Evolutionary conservation across 176 grass and related monocot genomes (phyloP).

Genomic region (Ensete ventricosum): DNA sequence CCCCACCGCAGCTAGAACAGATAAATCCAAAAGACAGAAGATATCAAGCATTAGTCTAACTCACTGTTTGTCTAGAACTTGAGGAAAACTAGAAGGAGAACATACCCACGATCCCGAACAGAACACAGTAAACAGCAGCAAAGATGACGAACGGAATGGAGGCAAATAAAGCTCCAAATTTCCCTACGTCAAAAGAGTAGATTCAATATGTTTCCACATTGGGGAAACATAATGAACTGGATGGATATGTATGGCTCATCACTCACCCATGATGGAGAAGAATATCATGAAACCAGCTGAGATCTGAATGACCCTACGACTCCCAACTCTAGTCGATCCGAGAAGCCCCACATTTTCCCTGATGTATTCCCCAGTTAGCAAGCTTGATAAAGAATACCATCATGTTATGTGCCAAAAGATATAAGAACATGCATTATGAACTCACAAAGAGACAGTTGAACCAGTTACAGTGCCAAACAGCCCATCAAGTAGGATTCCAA

Average conservation of each 20-base stretch:
- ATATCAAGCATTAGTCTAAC: background rate
- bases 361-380: background rate
- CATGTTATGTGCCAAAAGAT: background rate
- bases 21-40: background rate
- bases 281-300: constrained; percentile 98
- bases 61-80: background rate
- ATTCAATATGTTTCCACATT: background rate
- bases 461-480: constrained; percentile 12
- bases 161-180: constrained; percentile 95
- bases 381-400: no score
- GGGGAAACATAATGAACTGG: background rate
- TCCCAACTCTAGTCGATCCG: constrained; percentile 82
- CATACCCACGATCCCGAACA: constrained; percentile 88
- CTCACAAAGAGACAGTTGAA: constrained; percentile 2
- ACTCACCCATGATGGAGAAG: constrained; percentile 84
- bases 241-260: background rate
- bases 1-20: constrained; percentile 60
- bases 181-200: constrained; percentile 32
- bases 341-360: constrained; percentile 93
- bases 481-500: constrained; percentile 13
- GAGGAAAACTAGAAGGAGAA: background rate
- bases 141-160: constrained; percentile 95
- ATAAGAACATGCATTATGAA: background rate
- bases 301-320: constrained; percentile 86
- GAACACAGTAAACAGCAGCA: constrained; percentile 77